Evolutionary conservation across 768 basidiomycete species (phyloP).

Genomic region (Melanogaster broomeanus): DNA sequence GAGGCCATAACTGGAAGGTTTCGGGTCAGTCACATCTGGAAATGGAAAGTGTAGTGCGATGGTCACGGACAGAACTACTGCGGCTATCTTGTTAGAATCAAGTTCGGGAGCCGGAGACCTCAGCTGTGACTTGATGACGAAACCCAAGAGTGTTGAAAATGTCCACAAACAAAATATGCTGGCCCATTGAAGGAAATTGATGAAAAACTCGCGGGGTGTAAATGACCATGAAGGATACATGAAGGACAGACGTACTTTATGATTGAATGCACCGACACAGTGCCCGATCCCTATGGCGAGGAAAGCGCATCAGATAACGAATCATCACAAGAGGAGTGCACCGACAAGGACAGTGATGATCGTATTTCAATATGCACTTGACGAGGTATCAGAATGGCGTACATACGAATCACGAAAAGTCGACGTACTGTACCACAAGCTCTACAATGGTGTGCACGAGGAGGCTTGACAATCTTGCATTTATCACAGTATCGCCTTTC

Average conservation of each 20-base stretch:
- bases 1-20: conserved; percentile 53
- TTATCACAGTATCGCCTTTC: conserved; percentile 66
- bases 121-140: conserved; percentile 40
- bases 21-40: conserved; percentile 6
- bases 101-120: conserved; percentile 29
- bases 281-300: conserved; percentile 77
- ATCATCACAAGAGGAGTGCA: conserved; percentile 7
- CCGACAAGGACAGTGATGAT: conserved; percentile 90
- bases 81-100: conserved; percentile 70
- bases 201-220: conserved; percentile 61
- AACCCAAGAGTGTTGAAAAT: conserved; percentile 58
- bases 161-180: conserved; percentile 62
- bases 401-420: background rate
- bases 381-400: background rate
- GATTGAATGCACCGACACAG: conserved; percentile 91
- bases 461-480: conserved; percentile 72
- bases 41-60: background rate
- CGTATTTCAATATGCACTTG: conserved; percentile 80
- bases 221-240: background rate
- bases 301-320: background rate
- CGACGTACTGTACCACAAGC: conserved; percentile 74
- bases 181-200: conserved; percentile 75
- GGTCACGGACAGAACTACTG: conserved; percentile 71
- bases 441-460: conserved; percentile 78
- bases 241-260: conserved; percentile 56